Evolutionary conservation across 1,284 basidiomycete genomes (phyloP), one percentile per base, ranked within the genome.

Genomic region (Ceratobasidium papillatum): DNA sequence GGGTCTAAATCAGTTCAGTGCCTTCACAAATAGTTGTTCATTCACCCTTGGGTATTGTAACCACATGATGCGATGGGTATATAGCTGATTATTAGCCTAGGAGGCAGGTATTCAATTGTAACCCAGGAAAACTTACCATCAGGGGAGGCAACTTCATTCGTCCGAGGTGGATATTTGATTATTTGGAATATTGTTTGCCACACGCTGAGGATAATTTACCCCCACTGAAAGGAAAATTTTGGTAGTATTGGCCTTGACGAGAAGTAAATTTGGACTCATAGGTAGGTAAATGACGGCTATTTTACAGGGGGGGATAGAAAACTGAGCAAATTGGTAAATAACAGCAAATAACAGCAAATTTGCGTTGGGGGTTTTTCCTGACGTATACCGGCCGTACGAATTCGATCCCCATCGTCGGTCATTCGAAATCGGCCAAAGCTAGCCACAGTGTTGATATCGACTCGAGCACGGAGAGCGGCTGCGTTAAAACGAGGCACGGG

Each of bases 371-470:
- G 32, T 59, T 59, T 59, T 59, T 38, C 56, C 56, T 59, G 56
- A 59, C n/a, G 56, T n/a, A 32, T 14, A 19, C 25, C n/a, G n/a
- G 54, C 54, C 14, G 56, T 61, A n/a, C 68, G 43, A 71, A 71
- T 25, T 0, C 43, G 41, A 36, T 71, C 68, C 14, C 68, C 68
- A 12, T 47, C 43, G 25, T 43, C 43, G 8, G 41, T 34, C 30
- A 59, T 11, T 30, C 56, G 56, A 36, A 71, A 59, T 2, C 43
- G 22, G 11, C 68, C 56, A 25, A 61, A 49, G 2, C 43, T 22
- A 34, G 30, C 17, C 4, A 71, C 7, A 9, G 34, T 32, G 27
- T 43, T 19, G 22, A 4, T 32, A n/a, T 71, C 56, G 32, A 71
- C 22, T 12, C 43, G 38, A 3, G 2, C 7, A 22, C 4, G 7